Conservation (phyloP, 208 protist species). For the Vickermania spadyakhi region DNA sequence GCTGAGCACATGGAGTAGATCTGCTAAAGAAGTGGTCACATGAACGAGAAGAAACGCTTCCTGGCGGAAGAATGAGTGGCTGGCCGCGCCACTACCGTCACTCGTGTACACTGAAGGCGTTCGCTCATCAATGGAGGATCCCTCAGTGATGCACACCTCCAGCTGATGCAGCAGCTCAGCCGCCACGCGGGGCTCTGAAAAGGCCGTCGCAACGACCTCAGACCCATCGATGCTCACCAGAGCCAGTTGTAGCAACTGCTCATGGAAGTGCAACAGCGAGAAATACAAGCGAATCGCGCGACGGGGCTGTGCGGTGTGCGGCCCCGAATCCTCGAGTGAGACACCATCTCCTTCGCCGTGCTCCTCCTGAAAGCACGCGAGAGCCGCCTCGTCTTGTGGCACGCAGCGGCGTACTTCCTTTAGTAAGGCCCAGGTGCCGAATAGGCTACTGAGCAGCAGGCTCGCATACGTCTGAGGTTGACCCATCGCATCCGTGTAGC, state of each 20-base stretch:
- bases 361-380: not conserved
- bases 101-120: constrained; percentile 9
- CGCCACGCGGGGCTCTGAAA: constrained; percentile 15
- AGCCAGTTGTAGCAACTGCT: constrained; percentile 43
- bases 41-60: constrained; percentile 32
- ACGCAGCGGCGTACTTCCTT: not conserved
- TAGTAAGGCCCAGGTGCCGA: not conserved
- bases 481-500: not conserved
- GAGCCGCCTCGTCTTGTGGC: not conserved
- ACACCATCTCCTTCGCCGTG: constrained; percentile 3
- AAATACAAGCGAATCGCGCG: constrained; percentile 14
- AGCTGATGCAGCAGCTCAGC: constrained; percentile 25
- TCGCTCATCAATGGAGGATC: constrained; percentile 31
- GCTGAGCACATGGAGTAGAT: constrained; percentile 42
- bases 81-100: constrained; percentile 7
- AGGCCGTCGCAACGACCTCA: constrained; percentile 28
- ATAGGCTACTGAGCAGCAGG: not conserved
- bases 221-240: constrained; percentile 38
- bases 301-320: not conserved
- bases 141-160: constrained; percentile 15
- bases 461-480: not conserved
- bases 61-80: constrained; percentile 28
- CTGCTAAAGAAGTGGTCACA: constrained; percentile 23
- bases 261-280: constrained; percentile 23
- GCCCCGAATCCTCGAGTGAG: not conserved